Percentiles rank a stretch among this genome's conserved stretches.
These are phyloP conservation scores for Penicillium flavigenum DNA, from an alignment of 495 filamentous ascomycete species.

Conservation along the genomic window DNA sequence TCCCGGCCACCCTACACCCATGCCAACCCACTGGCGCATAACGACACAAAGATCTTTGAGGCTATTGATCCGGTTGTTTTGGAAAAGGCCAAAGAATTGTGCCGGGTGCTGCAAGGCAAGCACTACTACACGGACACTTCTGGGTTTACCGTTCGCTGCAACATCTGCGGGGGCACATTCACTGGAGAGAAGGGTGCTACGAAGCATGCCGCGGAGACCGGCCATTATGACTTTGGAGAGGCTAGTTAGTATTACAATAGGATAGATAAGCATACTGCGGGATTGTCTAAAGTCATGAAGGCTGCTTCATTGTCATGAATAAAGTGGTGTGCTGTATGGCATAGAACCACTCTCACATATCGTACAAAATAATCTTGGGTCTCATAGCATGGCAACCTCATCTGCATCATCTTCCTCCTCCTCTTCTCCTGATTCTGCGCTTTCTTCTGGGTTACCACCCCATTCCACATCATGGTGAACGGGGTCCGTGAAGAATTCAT, in stretches of 20 bases:
- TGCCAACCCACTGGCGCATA: conserved; percentile 61
- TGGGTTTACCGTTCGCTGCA: conserved; percentile 79
- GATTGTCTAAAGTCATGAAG: background rate
- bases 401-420: conserved; percentile 44
- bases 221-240: conserved; percentile 75
- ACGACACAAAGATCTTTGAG: conserved; percentile 78
- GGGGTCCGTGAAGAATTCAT: conserved; percentile 62
- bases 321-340: conserved; percentile 9
- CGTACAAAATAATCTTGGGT: conserved; percentile 24
- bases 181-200: conserved; percentile 71
- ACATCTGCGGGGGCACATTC: conserved; percentile 67
- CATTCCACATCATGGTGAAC: conserved; percentile 48
- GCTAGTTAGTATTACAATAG: conserved; percentile 29
- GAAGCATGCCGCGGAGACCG: conserved; percentile 64
- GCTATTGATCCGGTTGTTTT: conserved; percentile 66
- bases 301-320: conserved; percentile 5
- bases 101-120: conserved; percentile 62
- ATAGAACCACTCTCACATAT: conserved; percentile 29
- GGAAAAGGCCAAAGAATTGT: conserved; percentile 67
- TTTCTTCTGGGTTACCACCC: conserved; percentile 46
- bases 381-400: conserved; percentile 47
- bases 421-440: conserved; percentile 41
- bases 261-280: background rate
- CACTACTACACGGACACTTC: conserved; percentile 93
- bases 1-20: conserved; percentile 56